Evolutionary conservation across 257 asterid genomes (phyloP).

Genomic region (Solanum neorickii): DNA sequence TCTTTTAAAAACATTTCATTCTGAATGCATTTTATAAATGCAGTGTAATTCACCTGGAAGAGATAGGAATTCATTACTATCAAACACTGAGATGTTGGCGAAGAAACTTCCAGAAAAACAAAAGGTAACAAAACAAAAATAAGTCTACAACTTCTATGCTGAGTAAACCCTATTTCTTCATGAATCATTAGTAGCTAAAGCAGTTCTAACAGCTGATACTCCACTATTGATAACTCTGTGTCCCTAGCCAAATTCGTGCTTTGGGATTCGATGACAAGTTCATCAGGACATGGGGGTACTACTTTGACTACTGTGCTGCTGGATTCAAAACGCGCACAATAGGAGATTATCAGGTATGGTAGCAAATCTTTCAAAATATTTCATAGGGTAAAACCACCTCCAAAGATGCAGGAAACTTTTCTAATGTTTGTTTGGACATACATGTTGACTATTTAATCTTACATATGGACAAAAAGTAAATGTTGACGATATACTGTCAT

Average conservation of each 20-base stretch:
- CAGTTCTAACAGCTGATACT: background rate
- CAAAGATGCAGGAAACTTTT: background rate
- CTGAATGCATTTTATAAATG: background rate
- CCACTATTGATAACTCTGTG: background rate
- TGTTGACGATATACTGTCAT: background rate
- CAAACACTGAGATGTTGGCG: background rate
- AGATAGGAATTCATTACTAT: background rate
- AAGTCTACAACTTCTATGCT: background rate
- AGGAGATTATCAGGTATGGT: background rate
- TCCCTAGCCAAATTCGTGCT: background rate
- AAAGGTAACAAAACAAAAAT: background rate
- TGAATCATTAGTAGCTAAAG: background rate
- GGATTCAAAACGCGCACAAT: background rate
- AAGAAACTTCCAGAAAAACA: no score
- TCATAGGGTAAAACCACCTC: background rate
- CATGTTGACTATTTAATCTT: background rate
- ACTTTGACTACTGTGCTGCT: background rate
- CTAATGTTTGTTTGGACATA: background rate
- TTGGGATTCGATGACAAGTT: background rate
- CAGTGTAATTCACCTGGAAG: background rate
- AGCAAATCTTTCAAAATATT: background rate
- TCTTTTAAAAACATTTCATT: background rate
- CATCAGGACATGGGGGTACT: background rate
- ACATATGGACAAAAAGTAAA: background rate
- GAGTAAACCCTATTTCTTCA: background rate